Percentiles rank a stretch among this genome's conserved stretches.
These are phyloP conservation scores for Ophiostoma populinum DNA, from an alignment of 2,329 filamentous ascomycete species.

Conservation along the genomic window DNA sequence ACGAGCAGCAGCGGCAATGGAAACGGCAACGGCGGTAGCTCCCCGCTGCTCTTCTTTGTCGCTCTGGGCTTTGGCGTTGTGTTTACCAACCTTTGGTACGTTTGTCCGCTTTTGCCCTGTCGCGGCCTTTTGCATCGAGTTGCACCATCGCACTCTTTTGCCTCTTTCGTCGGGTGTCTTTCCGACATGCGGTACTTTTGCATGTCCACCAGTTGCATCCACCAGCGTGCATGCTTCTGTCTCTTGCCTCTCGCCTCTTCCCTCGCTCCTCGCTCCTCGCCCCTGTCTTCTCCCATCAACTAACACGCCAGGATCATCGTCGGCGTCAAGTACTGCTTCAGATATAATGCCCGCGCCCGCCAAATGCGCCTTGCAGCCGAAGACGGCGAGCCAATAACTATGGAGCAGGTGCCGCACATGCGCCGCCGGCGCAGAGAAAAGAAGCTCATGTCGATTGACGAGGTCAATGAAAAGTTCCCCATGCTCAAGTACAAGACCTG, in stretches of 20 bases:
- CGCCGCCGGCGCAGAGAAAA: conserved; percentile 84
- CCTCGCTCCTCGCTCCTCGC: too few species aligned
- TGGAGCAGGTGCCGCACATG: conserved; percentile 68
- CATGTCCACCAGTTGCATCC: too few species aligned
- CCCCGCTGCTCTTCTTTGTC: conserved; percentile 22
- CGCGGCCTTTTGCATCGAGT: too few species aligned
- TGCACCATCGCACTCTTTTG: too few species aligned
- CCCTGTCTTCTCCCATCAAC: neutral
- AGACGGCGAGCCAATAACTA: conserved; percentile 74
- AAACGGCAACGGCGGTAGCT: conserved; percentile 16
- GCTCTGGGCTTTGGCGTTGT: conserved; percentile 89
- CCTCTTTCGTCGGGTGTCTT: too few species aligned
- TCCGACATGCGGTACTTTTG: too few species aligned
- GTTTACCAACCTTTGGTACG: conserved; percentile 96
- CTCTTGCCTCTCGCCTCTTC: neutral
- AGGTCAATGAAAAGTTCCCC: conserved; percentile 94
- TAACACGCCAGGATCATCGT: conserved; percentile 72
- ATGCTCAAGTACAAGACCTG: conserved; percentile 93
- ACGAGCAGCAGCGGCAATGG: conserved; percentile 6
- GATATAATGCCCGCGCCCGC: conserved; percentile 89
- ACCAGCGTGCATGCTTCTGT: too few species aligned
- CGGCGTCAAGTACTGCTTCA: conserved; percentile 97
- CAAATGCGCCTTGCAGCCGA: conserved; percentile 57
- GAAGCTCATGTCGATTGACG: conserved; percentile 97
- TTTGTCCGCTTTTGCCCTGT: too few species aligned